A percentile compares a stretch with the other conserved stretches of the same genome.
phyloP scores from a whole-genome alignment of 1,139 yeast genomes.

The Chernovozyma aurita region DNA sequence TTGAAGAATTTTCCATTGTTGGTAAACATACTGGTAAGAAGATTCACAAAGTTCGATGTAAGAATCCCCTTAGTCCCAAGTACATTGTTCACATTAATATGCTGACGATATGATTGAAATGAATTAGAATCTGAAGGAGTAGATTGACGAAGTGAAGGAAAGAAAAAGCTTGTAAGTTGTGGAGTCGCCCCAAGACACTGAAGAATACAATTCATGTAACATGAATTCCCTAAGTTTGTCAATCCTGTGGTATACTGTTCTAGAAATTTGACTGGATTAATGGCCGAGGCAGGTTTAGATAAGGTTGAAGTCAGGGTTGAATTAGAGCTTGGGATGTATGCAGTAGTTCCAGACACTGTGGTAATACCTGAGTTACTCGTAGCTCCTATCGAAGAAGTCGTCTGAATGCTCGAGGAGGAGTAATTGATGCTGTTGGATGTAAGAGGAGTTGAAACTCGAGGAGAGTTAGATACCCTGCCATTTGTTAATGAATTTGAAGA shows the following conservation, averaged over 20 bases:
- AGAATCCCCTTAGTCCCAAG: slow-evolving; percentile 82
- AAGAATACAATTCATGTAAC: slow-evolving; percentile 88
- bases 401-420: not conserved
- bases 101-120: slow-evolving; percentile 51
- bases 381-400: no score
- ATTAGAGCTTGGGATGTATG: not conserved
- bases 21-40: slow-evolving; percentile 56
- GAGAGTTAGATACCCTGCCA: no score
- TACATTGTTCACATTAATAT: slow-evolving; percentile 70
- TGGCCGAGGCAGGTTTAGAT: no score
- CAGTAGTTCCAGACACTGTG: no score
- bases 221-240: slow-evolving; percentile 82
- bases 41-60: slow-evolving; percentile 66
- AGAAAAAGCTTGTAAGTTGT: slow-evolving; percentile 39
- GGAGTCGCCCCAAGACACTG: slow-evolving; percentile 67
- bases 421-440: not conserved
- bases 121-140: slow-evolving; percentile 18
- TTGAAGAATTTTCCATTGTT: slow-evolving; percentile 46
- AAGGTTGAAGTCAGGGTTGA: no score
- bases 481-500: slow-evolving; percentile 2
- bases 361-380: no score
- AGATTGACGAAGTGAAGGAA: slow-evolving; percentile 21
- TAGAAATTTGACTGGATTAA: slow-evolving; percentile 15
- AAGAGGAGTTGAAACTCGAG: no score
- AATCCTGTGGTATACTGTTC: slow-evolving; percentile 53